phyloP scores from a whole-genome alignment of 768 basidiomycete genomes.

The Phanerodontia chrysosporium region DNA sequence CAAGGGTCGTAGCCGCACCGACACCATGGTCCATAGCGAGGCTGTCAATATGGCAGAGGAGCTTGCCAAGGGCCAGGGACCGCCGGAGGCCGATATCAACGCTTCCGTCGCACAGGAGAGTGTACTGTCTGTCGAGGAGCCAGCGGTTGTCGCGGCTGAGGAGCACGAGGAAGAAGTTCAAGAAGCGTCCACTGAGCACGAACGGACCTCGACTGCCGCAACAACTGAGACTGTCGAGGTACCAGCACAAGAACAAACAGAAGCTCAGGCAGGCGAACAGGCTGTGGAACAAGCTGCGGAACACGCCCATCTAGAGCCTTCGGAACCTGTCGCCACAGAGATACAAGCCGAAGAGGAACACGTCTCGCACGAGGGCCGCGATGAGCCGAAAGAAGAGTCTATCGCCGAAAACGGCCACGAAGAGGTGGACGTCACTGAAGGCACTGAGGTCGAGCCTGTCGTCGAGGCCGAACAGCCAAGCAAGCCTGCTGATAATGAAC shows the following conservation, averaged over 20 bases:
- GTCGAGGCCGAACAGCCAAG: neutral
- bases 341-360: neutral
- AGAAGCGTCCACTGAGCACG: too few relatives aligned
- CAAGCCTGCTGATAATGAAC: neutral
- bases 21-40: constrained; percentile 70
- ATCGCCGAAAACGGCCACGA: neutral
- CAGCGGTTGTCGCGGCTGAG: neutral
- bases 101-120: constrained; percentile 9
- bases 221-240: too few relatives aligned
- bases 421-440: constrained; percentile 2
- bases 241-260: neutral
- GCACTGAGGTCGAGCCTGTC: neutral
- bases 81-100: constrained; percentile 6
- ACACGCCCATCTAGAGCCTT: neutral
- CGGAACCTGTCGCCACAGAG: neutral
- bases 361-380: neutral
- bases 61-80: constrained; percentile 23
- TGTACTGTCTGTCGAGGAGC: neutral
- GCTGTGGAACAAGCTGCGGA: neutral
- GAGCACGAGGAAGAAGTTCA: too few relatives aligned
- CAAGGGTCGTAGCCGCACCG: constrained; percentile 22
- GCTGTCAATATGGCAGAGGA: constrained; percentile 36
- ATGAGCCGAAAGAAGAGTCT: neutral
- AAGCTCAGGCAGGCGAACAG: neutral
- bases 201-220: too few relatives aligned